Evolutionary conservation across 139 green algal genomes (phyloP), one percentile per base, ranked within the genome.

Genomic region (Pleodorina starrii): DNA sequence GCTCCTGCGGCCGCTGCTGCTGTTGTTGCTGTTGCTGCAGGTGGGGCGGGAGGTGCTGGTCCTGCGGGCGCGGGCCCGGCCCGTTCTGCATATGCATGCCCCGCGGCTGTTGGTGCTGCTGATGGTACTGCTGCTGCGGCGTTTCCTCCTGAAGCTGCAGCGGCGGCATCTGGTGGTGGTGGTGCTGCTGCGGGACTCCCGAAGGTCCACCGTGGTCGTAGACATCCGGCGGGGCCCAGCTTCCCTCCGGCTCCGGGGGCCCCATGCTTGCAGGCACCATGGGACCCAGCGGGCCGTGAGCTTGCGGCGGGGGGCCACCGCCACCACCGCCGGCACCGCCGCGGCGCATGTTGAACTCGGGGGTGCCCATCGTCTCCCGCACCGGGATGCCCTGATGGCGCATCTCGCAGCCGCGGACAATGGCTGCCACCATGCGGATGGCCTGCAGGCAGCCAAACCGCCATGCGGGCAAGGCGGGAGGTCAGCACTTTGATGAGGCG

Each of bases 341-440:
- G 29, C 74, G 74, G 21, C n/a, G 5, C 44, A 57, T 1, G 3
- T 23, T 27, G 51, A 68, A 87, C 25, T 87, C 81, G 5, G 81
- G 81, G 5, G 59, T 77, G 54, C 59, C 36, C 42, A 78, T 48
- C 6, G 60, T 78, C 42, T 87, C 81, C 0, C 60, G 60, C n/a
- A 87, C 29, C 2, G n/a, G 19, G 40, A 87, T 66, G 44, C 60
- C 60, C 19, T 25, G 29, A 9, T 63, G 60, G 14, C 81, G 81
- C n/a, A 77, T 5, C 81, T 87, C 81, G 60, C 17, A 78, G 40
- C 81, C 81, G 29, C 81, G 81, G 14, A 87, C 42, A 6, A 87
- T 46, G 1, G 42, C 16, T 10, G 60, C 60, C 4, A 87, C n/a
- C 42, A 87, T 77, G 27, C 63, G 81, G 44, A 87, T 57, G 25